Percentiles rank a stretch among this genome's conserved stretches.
Evolutionary conservation across 805 yeast species (phyloP).

Genomic region (Candida succiphila): DNA sequence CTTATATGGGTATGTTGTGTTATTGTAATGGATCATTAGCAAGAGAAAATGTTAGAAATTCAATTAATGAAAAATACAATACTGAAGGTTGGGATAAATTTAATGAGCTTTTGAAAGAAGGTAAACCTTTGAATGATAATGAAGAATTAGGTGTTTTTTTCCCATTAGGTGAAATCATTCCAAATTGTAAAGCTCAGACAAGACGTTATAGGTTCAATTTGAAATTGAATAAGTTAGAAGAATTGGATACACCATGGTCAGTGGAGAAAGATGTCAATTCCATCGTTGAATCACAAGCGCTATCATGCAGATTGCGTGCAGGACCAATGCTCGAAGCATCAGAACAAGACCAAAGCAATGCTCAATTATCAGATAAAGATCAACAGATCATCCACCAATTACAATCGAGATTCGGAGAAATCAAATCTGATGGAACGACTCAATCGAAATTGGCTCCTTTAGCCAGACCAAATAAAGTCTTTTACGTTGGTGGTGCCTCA

Average conservation of each 20-base stretch:
- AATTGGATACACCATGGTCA: slow-evolving; percentile 26
- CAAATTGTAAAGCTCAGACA: slow-evolving; percentile 61
- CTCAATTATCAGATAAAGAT: slow-evolving; percentile 7
- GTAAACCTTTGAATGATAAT: slow-evolving; percentile 23
- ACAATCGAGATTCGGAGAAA: slow-evolving; percentile 26
- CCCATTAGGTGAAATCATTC: slow-evolving; percentile 87
- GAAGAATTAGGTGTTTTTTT: slow-evolving; percentile 66
- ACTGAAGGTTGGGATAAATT: slow-evolving; percentile 49
- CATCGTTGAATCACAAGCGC: slow-evolving; percentile 80
- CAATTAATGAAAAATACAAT: slow-evolving; percentile 36
- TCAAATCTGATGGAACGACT: slow-evolving; percentile 39
- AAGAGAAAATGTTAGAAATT: slow-evolving; percentile 65
- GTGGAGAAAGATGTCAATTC: slow-evolving; percentile 58
- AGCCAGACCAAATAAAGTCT: slow-evolving; percentile 57
- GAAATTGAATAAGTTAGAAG: slow-evolving; percentile 20
- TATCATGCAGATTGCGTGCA: slow-evolving; percentile 72
- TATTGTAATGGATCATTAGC: slow-evolving; percentile 89
- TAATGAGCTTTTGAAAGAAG: slow-evolving; percentile 38
- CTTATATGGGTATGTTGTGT: slow-evolving; percentile 93
- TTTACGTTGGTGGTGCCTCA: slow-evolving; percentile 85
- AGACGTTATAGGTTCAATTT: slow-evolving; percentile 36
- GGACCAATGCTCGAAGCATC: slow-evolving; percentile 57
- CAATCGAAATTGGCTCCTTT: slow-evolving; percentile 33
- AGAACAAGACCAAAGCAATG: slow-evolving; percentile 4
- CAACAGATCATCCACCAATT: slow-evolving; percentile 14